Base-by-base conservation (phyloP, 805 yeast genomes). In the Ogataea zsoltii region DNA sequence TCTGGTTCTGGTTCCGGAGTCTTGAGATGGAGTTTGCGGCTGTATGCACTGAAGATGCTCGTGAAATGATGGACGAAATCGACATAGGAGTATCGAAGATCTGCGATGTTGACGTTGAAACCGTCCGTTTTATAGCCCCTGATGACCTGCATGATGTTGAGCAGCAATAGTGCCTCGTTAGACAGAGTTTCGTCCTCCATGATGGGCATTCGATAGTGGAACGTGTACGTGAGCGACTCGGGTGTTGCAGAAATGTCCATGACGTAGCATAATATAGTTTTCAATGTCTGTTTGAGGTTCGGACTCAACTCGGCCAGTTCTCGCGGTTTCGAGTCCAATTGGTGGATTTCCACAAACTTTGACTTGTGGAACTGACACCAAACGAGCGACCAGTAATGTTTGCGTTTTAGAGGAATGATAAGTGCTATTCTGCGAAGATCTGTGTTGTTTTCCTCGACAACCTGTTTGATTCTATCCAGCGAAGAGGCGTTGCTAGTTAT, bases 321-420 rank as follows among this genome's bases (percentile, higher is more conserved):
- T 10, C 48, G 38, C 14, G 57, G 55, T 17, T 49, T 52, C 2
- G 58, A 44, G 42, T 60, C 62, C 4, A 62, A 23, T 38, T 62
- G 66, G 33, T 44, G 45, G 12, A 60, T 46, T 32, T 53, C 46
- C 3, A 55, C 52, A 25, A 36, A 55, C 33, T 51, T 35, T 33
- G 46, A 30, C 33, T 45, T 44, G n/a, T 41, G 42, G 25, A 61
- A 54, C 33, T 57, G 52, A 10, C 61, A 42, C 66, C 66, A 62
- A 2, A 62, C 37, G 17, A 58, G 41, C 2, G 63, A 46, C 65
- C 65, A 62, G 15, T 41, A 31, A n/a, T 50, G 33, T 4, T 49
- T 41, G 16, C 52, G 33, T 30, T 55, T 55, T 2, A 59, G 38
- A 0, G 59, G 61, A n/a, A 61, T 39, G 2, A 62, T 9, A 11